Conservation (phyloP, 2,329 filamentous ascomycete species). For the Coniochaeta prunicola region DNA sequence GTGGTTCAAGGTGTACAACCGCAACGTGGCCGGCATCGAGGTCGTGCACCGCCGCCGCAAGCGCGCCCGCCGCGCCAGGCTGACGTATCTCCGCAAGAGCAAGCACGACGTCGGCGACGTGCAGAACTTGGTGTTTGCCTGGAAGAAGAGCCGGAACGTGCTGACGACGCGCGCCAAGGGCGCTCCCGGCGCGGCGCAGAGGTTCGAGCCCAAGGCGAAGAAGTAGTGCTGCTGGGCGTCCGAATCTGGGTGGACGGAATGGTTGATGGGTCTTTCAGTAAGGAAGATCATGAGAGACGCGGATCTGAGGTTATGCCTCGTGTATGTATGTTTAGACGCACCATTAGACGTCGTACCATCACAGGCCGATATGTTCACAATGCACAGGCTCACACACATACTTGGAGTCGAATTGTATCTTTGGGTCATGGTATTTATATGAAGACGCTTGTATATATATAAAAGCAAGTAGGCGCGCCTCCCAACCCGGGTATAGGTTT, state of each 20-base stretch:
- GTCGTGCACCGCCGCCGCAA: slow-evolving; percentile 81
- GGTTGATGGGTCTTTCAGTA: background rate
- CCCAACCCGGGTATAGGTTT: background rate
- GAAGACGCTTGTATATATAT: background rate
- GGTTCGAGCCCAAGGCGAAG: slow-evolving; percentile 11
- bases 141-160: slow-evolving; percentile 32
- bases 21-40: slow-evolving; percentile 84
- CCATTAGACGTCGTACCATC: background rate
- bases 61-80: slow-evolving; percentile 75
- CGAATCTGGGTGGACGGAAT: background rate
- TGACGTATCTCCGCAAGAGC: slow-evolving; percentile 86
- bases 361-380: background rate
- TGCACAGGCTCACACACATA: background rate
- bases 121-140: slow-evolving; percentile 68
- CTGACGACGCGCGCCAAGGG: slow-evolving; percentile 21
- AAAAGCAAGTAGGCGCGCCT: background rate
- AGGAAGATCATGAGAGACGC: background rate
- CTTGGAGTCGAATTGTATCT: background rate
- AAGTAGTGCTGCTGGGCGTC: background rate
- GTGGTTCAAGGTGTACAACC: slow-evolving; percentile 94
- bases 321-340: background rate
- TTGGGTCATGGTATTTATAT: background rate
- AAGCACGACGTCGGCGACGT: slow-evolving; percentile 84
- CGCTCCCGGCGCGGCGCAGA: slow-evolving; percentile 8
- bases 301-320: background rate